Evolutionary conservation across 805 yeast species (phyloP), one percentile per base, ranked within the genome.

Genomic region (Saturnispora silvae): DNA sequence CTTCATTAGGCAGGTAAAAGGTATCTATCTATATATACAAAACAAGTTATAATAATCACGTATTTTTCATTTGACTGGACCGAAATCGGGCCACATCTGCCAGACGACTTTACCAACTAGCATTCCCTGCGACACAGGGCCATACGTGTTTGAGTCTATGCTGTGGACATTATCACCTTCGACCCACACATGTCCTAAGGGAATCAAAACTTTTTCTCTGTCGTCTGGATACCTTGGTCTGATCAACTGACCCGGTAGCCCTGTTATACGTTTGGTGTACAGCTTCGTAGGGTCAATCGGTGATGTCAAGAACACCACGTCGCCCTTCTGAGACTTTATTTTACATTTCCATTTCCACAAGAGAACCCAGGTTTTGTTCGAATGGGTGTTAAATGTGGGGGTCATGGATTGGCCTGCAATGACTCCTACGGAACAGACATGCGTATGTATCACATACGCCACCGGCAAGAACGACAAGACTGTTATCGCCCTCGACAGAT

Each of bases 131-230:
- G 94, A 78, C 1, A 89, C 70, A 0, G 96, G 95, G 0, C 97
- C 97, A 61, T 82, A 89, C 7, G 68, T 71, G 55, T 86, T 87
- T 35, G 89, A 77, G 59, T 89, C 97, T 2, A 86, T 63, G 1
- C 94, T 79, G 50, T 80, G 89, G 13, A 72, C 57, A 53, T 84
- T 86, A 56, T 89, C 97, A 5, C 97, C 97, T 55, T 89, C 96
- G 0, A 86, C 86, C 96, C 96, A 89, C 5, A 84, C 48, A 53
- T 89, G 96, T 49, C 76, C 79, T 38, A 81, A 59, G 2, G 96
- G 96, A 2, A 89, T 62, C 24, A 60, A 56, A 4, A 79, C 77
- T 31, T 63, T 59, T 2, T 65, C 61, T 51, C 76, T 68, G 5
- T 94, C 85, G 51, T 83, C 84, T 17, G 77, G 79, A 28, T 67